These are phyloP conservation scores for Sphagnum magellanicum DNA, from an alignment of 228 moss, liverwort and hornwort species.

Conservation along the genomic window DNA sequence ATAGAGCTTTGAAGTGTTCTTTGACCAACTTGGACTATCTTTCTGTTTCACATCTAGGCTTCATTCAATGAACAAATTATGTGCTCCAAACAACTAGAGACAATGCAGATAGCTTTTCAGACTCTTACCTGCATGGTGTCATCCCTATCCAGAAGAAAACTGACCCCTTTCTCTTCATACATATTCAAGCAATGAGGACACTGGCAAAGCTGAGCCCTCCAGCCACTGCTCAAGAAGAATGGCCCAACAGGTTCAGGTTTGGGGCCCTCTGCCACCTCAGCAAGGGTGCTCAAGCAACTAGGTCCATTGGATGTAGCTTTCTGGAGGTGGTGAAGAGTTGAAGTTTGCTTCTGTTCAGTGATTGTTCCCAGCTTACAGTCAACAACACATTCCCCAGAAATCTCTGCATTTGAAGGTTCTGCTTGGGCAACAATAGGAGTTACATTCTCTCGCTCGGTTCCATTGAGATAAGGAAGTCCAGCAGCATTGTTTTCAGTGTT, in stretches of 20 bases:
- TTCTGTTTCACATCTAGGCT: too few species aligned
- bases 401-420: background rate
- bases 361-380: background rate
- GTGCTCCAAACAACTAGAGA: too few species aligned
- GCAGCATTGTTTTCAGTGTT: background rate
- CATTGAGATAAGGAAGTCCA: background rate
- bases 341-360: background rate
- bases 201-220: constrained; percentile 69
- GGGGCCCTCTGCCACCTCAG: too few species aligned
- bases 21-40: too few species aligned
- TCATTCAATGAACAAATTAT: too few species aligned
- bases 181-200: constrained; percentile 58
- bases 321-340: too few species aligned
- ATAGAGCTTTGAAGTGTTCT: too few species aligned
- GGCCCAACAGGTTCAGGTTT: constrained; percentile 1
- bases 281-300: too few species aligned
- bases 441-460: background rate
- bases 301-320: too few species aligned
- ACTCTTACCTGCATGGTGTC: constrained; percentile 52
- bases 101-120: background rate
- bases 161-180: constrained; percentile 44
- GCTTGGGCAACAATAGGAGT: background rate
- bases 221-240: constrained; percentile 61
- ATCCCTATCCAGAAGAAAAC: constrained; percentile 60
- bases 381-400: background rate